Percentiles rank a stretch among this genome's conserved stretches.
Conservation (phyloP, 768 basidiomycete genomes). For the Exidia glandulosa region DNA sequence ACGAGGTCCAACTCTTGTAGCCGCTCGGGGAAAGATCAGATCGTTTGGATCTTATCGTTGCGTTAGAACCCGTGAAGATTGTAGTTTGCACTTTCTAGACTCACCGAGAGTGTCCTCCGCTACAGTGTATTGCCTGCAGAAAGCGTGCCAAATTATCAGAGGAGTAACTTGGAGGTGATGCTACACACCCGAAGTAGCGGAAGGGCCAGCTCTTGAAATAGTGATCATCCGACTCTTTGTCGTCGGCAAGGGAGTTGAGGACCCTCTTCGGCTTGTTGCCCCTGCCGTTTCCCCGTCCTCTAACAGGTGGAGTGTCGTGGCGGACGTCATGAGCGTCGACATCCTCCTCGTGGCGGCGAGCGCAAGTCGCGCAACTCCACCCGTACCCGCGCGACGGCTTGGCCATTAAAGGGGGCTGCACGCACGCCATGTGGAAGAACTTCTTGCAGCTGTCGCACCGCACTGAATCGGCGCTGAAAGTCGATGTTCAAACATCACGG, state of each 20-base stretch:
- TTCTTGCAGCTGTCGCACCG: constrained; percentile 87
- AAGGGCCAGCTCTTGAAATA: constrained; percentile 91
- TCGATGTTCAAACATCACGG: background rate
- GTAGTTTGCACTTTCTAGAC: constrained; percentile 15
- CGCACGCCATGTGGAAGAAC: constrained; percentile 91
- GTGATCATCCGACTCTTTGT: constrained; percentile 67
- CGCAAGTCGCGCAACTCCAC: constrained; percentile 95
- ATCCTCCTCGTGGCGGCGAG: constrained; percentile 75
- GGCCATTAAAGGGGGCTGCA: constrained; percentile 78
- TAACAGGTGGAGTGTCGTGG: constrained; percentile 33
- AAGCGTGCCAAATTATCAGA: background rate
- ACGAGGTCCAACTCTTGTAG: constrained; percentile 81
- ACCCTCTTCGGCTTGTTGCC: constrained; percentile 71
- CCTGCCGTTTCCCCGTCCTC: constrained; percentile 35
- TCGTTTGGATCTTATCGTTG: constrained; percentile 76
- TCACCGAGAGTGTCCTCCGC: constrained; percentile 85
- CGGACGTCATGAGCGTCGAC: constrained; percentile 67
- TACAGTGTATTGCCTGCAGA: constrained; percentile 70
- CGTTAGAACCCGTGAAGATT: constrained; percentile 12
- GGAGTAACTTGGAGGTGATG: constrained; percentile 1
- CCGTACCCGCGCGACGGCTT: constrained; percentile 95
- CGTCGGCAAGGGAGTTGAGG: constrained; percentile 24
- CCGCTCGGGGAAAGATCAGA: constrained; percentile 88
- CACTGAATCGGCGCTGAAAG: constrained; percentile 64
- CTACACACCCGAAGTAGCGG: constrained; percentile 87